These are phyloP conservation scores for Trichophyton equinum DNA, from an alignment of 2,329 filamentous ascomycete species.

Conservation along the genomic window DNA sequence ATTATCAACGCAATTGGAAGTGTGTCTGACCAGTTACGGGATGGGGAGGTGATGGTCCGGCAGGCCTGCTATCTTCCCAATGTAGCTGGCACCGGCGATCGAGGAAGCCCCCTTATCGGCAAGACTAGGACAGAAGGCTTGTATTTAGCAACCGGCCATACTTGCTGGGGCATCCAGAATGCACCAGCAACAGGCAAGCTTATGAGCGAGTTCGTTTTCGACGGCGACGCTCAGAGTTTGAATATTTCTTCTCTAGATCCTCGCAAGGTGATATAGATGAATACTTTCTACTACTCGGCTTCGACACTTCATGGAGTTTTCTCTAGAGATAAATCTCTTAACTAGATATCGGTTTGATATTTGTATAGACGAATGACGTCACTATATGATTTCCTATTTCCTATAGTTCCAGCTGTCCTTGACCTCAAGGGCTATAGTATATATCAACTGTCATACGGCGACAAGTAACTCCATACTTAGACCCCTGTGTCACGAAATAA, in stretches of 20 bases:
- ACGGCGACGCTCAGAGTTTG: conserved; percentile 56
- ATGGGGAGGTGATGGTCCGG: conserved; percentile 56
- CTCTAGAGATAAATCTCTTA: not conserved
- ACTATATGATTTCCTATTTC: not conserved
- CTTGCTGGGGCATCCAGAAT: conserved; percentile 98
- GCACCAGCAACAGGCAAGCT: conserved; percentile 74
- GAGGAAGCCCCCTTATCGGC: conserved; percentile 66
- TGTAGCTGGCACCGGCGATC: conserved; percentile 38
- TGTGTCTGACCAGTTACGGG: conserved; percentile 46
- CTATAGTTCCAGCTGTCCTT: not conserved
- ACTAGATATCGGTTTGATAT: too few species aligned
- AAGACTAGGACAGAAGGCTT: conserved; percentile 59
- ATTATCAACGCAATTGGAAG: conserved; percentile 62
- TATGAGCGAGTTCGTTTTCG: conserved; percentile 67
- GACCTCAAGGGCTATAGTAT: too few species aligned
- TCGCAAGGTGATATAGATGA: conserved; percentile 36
- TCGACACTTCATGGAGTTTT: not conserved
- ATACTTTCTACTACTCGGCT: not conserved
- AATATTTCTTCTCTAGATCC: conserved; percentile 56
- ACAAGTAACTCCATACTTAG: not conserved
- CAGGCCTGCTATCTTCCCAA: conserved; percentile 93
- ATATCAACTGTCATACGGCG: not conserved
- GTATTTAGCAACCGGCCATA: conserved; percentile 78
- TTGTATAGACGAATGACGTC: not conserved
- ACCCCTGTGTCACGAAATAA: too few species aligned